A percentile compares a stretch with the other conserved stretches of the same genome.
Conservation (phyloP, 2,329 filamentous ascomycete genomes). For the Xylaria sp. region DNA sequence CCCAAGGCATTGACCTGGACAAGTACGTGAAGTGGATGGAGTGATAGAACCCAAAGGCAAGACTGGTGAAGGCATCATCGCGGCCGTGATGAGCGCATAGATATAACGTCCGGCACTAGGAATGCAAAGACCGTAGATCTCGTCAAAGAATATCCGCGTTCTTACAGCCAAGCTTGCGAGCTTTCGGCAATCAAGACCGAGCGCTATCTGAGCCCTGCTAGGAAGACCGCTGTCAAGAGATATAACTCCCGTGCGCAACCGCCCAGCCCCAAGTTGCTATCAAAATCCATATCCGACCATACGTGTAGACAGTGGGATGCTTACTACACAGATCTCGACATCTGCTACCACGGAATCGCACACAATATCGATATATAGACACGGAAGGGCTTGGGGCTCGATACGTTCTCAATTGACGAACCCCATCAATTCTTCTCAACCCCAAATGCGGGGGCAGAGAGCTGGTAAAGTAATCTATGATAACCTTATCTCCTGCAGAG, state of each 20-base stretch:
- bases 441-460: constrained; percentile 14
- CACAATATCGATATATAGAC: not conserved
- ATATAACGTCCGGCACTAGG: not conserved
- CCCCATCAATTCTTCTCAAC: constrained; percentile 11
- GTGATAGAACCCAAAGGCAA: not conserved
- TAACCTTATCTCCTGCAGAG: constrained; percentile 30
- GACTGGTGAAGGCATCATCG: not conserved
- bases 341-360: not conserved
- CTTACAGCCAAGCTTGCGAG: not conserved
- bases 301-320: constrained; percentile 9
- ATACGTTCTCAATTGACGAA: not conserved
- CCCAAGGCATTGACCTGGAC: not conserved
- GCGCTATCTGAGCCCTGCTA: not conserved
- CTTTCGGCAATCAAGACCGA: not conserved
- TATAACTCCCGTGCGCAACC: not conserved
- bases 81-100: not conserved
- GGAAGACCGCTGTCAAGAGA: not conserved
- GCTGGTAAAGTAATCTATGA: constrained; percentile 15
- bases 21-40: not conserved
- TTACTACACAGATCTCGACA: constrained; percentile 12
- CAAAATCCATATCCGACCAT: not conserved
- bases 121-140: not conserved
- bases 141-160: not conserved
- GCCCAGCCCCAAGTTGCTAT: constrained; percentile 5
- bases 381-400: not conserved